phyloP scores from a whole-genome alignment of 345 rosid species.

The Tarenaya hassleriana region DNA sequence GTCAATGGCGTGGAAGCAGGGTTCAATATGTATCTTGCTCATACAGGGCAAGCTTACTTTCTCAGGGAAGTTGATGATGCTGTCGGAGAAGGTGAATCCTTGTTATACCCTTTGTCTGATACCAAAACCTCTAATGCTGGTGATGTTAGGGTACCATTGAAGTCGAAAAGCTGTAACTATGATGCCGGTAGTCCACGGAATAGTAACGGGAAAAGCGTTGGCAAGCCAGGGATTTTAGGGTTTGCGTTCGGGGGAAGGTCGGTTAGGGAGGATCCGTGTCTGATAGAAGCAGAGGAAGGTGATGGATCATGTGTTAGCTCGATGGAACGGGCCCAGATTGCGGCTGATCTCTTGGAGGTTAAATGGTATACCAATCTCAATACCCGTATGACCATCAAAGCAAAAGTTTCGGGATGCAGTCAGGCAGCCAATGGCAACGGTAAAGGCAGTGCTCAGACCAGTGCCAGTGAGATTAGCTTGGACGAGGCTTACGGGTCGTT shows the following conservation, averaged over 20 bases:
- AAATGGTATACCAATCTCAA: slow-evolving; percentile 80
- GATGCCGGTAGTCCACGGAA: slow-evolving; percentile 31
- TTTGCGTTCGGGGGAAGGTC: slow-evolving; percentile 59
- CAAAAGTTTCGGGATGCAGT: background rate
- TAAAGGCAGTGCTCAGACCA: background rate
- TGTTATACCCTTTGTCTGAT: slow-evolving; percentile 35
- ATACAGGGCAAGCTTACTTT: slow-evolving; percentile 86
- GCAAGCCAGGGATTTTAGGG: slow-evolving; percentile 56
- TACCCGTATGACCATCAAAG: slow-evolving; percentile 34
- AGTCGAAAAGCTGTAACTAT: slow-evolving; percentile 46
- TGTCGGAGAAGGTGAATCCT: slow-evolving; percentile 36
- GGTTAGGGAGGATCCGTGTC: slow-evolving; percentile 23
- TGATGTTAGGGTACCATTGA: slow-evolving; percentile 31
- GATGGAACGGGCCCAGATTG: slow-evolving; percentile 77
- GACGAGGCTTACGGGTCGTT: background rate
- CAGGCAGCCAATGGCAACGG: background rate
- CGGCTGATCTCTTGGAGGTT: slow-evolving; percentile 79
- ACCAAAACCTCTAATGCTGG: slow-evolving; percentile 10
- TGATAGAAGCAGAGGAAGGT: slow-evolving; percentile 27
- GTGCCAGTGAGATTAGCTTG: background rate
- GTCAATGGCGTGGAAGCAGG: slow-evolving; percentile 65
- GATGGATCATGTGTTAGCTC: slow-evolving; percentile 33
- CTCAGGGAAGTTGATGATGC: slow-evolving; percentile 50
- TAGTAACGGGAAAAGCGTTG: slow-evolving; percentile 35
- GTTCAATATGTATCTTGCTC: slow-evolving; percentile 81